These are phyloP conservation scores for Dothideomycetes sp. DNA, from an alignment of 2,329 filamentous ascomycete species.

Conservation along the genomic window DNA sequence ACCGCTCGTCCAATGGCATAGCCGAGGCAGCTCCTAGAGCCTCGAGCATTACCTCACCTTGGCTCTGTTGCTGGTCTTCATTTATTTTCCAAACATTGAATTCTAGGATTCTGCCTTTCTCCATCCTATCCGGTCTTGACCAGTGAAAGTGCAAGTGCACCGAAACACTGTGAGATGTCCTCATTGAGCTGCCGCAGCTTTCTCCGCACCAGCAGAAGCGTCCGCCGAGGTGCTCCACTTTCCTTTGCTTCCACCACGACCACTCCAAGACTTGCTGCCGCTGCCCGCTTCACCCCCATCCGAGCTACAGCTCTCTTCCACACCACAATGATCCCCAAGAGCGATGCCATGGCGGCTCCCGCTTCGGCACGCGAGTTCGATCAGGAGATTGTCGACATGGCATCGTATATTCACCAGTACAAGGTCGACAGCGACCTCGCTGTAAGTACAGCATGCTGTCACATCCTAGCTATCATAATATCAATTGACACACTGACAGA, in stretches of 20 bases:
- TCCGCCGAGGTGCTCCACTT: slow-evolving; percentile 20
- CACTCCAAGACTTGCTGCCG: slow-evolving; percentile 6
- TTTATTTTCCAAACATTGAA: too few relatives aligned
- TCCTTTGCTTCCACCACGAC: slow-evolving; percentile 12
- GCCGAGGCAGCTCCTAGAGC: too few relatives aligned
- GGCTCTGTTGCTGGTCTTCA: too few relatives aligned
- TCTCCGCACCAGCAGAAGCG: slow-evolving; percentile 19
- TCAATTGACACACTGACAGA: slow-evolving; percentile 38
- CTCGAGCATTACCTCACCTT: too few relatives aligned
- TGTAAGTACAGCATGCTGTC: slow-evolving; percentile 43
- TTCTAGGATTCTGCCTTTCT: background rate
- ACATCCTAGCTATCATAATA: background rate
- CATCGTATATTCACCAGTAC: slow-evolving; percentile 86
- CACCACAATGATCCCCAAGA: slow-evolving; percentile 19
- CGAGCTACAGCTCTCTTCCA: slow-evolving; percentile 19
- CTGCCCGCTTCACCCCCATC: slow-evolving; percentile 5
- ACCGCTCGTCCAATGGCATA: too few relatives aligned
- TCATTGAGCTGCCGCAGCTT: slow-evolving; percentile 27
- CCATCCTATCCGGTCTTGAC: background rate
- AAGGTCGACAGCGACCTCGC: slow-evolving; percentile 84
- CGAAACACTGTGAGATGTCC: slow-evolving; percentile 14
- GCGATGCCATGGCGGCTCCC: slow-evolving; percentile 19
- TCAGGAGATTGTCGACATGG: slow-evolving; percentile 89
- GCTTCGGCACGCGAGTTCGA: slow-evolving; percentile 49
- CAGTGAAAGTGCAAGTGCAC: background rate